phyloP scores from a whole-genome alignment of 768 basidiomycete genomes.

The Russula dissimulans region DNA sequence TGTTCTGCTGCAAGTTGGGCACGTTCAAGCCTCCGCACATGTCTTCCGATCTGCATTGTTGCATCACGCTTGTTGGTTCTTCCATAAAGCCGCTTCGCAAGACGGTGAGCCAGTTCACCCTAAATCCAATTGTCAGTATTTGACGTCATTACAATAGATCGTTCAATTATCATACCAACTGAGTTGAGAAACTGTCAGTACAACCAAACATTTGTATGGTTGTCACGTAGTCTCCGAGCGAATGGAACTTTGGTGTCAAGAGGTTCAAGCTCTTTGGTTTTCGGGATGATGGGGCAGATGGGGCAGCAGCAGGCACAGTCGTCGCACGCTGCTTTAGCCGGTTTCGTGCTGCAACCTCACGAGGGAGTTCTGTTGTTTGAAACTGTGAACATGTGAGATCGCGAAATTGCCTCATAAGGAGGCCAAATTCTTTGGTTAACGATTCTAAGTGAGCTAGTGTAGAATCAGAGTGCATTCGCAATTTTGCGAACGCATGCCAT shows the following conservation, averaged over 20 bases:
- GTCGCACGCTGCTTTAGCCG: neutral
- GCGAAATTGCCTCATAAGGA: too few relatives aligned
- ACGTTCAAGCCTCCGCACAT: too few relatives aligned
- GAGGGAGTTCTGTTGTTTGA: too few relatives aligned
- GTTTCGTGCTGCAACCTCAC: neutral
- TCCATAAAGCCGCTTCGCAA: neutral
- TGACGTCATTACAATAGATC: too few relatives aligned
- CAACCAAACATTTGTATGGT: neutral
- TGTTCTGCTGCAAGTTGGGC: too few relatives aligned
- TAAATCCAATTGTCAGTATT: neutral
- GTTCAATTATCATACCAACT: neutral
- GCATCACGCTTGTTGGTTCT: neutral
- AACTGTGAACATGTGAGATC: too few relatives aligned
- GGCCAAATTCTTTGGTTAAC: too few relatives aligned
- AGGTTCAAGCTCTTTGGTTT: too few relatives aligned
- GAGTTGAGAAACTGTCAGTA: neutral
- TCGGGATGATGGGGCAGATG: too few relatives aligned
- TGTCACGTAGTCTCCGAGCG: neutral
- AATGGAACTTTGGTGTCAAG: neutral
- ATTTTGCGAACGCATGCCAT: neutral
- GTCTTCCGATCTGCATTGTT: too few relatives aligned
- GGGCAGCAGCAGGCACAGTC: too few relatives aligned
- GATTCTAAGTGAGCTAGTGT: too few relatives aligned
- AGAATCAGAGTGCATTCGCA: neutral
- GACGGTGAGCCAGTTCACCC: neutral